Evolutionary conservation across 257 asterid genomes (phyloP).

Genomic region (Lithospermum erythrorhizon): DNA sequence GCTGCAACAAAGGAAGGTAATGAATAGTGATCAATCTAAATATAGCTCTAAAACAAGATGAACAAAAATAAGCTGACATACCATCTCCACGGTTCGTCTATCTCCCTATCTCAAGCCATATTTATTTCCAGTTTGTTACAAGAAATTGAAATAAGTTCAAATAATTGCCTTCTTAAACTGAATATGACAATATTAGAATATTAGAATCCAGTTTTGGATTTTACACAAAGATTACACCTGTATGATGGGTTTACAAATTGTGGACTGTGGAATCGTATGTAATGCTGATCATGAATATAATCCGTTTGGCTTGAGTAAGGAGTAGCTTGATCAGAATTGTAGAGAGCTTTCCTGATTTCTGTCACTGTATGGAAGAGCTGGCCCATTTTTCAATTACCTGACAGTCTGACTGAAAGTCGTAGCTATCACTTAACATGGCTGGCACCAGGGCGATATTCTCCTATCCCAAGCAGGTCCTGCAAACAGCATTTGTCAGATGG

Average conservation of each 20-base stretch:
- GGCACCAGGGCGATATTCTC: slow-evolving; percentile 75
- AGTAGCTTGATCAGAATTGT: neutral
- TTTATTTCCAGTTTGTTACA: neutral
- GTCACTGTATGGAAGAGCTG: no score
- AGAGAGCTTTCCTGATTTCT: neutral
- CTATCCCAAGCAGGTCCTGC: slow-evolving; percentile 97
- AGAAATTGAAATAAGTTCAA: neutral
- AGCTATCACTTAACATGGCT: slow-evolving; percentile 26
- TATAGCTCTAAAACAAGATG: no score
- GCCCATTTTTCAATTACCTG: no score
- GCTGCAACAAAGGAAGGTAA: no score
- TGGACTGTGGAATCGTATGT: no score
- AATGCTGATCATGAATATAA: neutral
- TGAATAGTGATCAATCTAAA: no score
- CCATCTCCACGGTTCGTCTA: neutral
- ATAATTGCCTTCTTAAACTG: neutral
- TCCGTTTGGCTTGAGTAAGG: neutral
- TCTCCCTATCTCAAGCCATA: neutral
- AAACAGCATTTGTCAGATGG: slow-evolving; percentile 11
- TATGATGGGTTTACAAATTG: neutral
- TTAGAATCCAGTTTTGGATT: neutral
- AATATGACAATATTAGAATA: neutral
- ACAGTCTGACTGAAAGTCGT: no score
- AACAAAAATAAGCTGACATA: neutral
- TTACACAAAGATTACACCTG: neutral